phyloP scores from a whole-genome alignment of 2,329 filamentous ascomycete species.

The Neophaeococcomyces aloes region DNA sequence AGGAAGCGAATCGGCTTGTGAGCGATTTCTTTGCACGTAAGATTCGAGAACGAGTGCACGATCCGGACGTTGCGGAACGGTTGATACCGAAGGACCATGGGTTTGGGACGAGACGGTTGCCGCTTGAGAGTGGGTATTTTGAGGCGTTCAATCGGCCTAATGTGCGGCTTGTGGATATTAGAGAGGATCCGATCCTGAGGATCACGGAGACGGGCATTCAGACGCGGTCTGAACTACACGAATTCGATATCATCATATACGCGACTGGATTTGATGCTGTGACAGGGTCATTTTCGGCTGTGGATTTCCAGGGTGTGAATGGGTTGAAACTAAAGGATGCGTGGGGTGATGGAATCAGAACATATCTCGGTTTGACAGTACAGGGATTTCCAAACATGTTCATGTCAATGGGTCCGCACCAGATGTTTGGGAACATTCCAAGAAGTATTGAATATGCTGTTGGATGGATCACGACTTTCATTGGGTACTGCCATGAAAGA shows the following conservation, averaged over 20 bases:
- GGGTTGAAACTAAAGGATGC: conserved; percentile 26
- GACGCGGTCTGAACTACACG: conserved; percentile 27
- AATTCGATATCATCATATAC: conserved; percentile 32
- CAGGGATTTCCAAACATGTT: conserved; percentile 41
- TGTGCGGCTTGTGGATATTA: conserved; percentile 39
- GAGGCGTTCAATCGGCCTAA: conserved; percentile 39
- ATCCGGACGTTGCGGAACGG: conserved; percentile 42
- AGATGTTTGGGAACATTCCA: conserved; percentile 26
- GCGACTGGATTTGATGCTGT: conserved; percentile 37
- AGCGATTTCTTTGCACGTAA: conserved; percentile 48
- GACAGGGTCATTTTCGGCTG: conserved; percentile 31
- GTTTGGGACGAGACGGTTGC: conserved; percentile 44
- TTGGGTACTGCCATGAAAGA: conserved; percentile 22
- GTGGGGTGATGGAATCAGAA: conserved; percentile 25
- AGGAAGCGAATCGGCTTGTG: conserved; percentile 41
- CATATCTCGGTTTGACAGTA: conserved; percentile 33
- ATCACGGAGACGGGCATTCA: conserved; percentile 33
- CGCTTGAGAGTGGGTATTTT: conserved; percentile 42
- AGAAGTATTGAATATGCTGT: conserved; percentile 26
- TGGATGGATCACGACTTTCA: conserved; percentile 30
- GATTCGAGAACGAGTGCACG: conserved; percentile 40
- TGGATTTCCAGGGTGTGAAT: conserved; percentile 32
- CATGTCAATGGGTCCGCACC: conserved; percentile 45
- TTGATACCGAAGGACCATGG: conserved; percentile 45
- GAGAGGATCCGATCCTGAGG: conserved; percentile 31